Evolutionary conservation across 2,329 filamentous ascomycete genomes (phyloP).

Genomic region (Teratosphaeriaceae sp.): DNA sequence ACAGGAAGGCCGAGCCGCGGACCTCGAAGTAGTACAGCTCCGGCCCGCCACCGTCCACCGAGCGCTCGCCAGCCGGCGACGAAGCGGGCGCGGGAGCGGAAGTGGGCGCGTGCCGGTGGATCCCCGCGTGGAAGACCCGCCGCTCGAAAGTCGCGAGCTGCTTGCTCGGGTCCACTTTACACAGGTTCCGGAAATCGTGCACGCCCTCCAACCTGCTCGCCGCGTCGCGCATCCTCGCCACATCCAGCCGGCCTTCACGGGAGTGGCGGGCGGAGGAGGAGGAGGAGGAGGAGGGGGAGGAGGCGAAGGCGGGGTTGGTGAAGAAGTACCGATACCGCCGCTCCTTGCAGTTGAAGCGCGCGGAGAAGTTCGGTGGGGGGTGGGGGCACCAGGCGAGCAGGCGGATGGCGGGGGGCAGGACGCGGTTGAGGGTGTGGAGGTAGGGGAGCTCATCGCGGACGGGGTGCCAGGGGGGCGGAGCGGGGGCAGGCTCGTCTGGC

Average conservation of each 20-base stretch:
- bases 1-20: conserved; percentile 86
- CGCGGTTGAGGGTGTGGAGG: conserved; percentile 72
- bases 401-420: conserved; percentile 84
- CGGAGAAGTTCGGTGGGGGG: conserved; percentile 73
- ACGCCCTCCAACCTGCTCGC: conserved; percentile 73
- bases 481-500: not conserved
- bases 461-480: conserved; percentile 49
- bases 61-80: not conserved
- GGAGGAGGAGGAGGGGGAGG: conserved; percentile 48
- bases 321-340: conserved; percentile 96
- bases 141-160: conserved; percentile 79
- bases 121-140: conserved; percentile 70
- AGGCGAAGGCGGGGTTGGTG: conserved; percentile 77
- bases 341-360: conserved; percentile 87
- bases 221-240: conserved; percentile 76
- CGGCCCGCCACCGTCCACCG: conserved; percentile 24
- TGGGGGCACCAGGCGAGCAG: conserved; percentile 88
- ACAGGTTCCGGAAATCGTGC: conserved; percentile 96
- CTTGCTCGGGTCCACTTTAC: conserved; percentile 86
- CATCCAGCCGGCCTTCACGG: conserved; percentile 71
- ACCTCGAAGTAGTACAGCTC: conserved; percentile 86
- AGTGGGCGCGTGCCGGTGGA: conserved; percentile 55
- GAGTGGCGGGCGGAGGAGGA: conserved; percentile 47
- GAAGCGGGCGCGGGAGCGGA: not conserved
- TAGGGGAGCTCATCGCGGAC: conserved; percentile 79